These are phyloP conservation scores for Globisporangium irregulare DNA, from an alignment of 352 stramenopile genomes.

Conservation along the genomic window DNA sequence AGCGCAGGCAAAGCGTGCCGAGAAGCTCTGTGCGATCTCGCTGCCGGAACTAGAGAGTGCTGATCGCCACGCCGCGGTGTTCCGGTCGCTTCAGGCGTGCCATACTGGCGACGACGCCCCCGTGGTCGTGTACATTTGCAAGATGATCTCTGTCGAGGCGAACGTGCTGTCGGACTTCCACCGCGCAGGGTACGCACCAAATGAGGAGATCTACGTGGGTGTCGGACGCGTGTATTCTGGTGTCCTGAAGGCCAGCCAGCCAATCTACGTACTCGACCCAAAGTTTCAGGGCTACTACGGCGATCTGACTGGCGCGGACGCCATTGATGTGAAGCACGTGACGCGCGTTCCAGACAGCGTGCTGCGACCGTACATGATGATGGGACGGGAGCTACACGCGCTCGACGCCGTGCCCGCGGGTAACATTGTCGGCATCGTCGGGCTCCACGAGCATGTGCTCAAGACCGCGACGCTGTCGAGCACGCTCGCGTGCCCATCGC, in stretches of 20 bases:
- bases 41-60: slow-evolving; percentile 27
- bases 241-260: slow-evolving; percentile 54
- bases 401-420: slow-evolving; percentile 78
- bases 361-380: slow-evolving; percentile 91
- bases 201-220: slow-evolving; percentile 87
- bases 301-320: slow-evolving; percentile 26
- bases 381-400: slow-evolving; percentile 85
- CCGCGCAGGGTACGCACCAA: slow-evolving; percentile 36
- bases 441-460: slow-evolving; percentile 83
- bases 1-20: slow-evolving; percentile 67
- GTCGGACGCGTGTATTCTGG: slow-evolving; percentile 91
- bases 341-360: slow-evolving; percentile 41
- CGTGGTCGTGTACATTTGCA: slow-evolving; percentile 90
- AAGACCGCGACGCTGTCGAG: slow-evolving; percentile 90
- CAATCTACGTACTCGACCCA: slow-evolving; percentile 84
- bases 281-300: slow-evolving; percentile 80
- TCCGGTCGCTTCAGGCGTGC: slow-evolving; percentile 56
- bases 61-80: slow-evolving; percentile 35
- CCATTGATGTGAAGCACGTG: slow-evolving; percentile 48
- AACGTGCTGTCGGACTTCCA: slow-evolving; percentile 82
- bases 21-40: slow-evolving; percentile 64
- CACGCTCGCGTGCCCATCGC: slow-evolving; percentile 71
- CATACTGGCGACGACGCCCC: slow-evolving; percentile 54
- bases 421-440: slow-evolving; percentile 89
- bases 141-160: slow-evolving; percentile 89